Conservation (phyloP, 345 rosid genomes). For the Citrus unshiu region DNA sequence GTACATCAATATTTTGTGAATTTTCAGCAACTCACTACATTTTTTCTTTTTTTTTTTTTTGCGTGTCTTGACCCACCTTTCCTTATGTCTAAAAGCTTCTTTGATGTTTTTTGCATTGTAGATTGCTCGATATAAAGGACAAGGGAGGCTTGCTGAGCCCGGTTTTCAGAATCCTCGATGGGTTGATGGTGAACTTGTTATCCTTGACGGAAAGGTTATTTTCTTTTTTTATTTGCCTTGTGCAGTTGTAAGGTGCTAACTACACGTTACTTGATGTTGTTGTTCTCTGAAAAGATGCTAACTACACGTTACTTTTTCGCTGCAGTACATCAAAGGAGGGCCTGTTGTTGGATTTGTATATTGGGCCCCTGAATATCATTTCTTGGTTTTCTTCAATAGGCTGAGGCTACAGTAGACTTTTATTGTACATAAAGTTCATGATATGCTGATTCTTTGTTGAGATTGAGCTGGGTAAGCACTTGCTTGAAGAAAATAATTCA, state of each 20-base stretch:
- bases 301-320: slow-evolving; percentile 7
- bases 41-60: background rate
- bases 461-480: slow-evolving; percentile 25
- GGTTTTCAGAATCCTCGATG: slow-evolving; percentile 86
- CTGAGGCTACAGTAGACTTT: slow-evolving; percentile 56
- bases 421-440: slow-evolving; percentile 26
- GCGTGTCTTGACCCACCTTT: background rate
- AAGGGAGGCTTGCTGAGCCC: slow-evolving; percentile 92
- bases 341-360: slow-evolving; percentile 94
- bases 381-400: slow-evolving; percentile 88
- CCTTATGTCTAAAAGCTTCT: slow-evolving; percentile 4
- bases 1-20: slow-evolving; percentile 30
- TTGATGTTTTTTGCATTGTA: slow-evolving; percentile 21
- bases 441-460: slow-evolving; percentile 16
- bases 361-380: slow-evolving; percentile 97
- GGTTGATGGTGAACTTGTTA: slow-evolving; percentile 98
- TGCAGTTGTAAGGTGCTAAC: background rate
- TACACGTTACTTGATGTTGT: too few relatives aligned
- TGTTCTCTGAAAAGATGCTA: background rate
- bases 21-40: background rate
- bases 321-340: slow-evolving; percentile 89
- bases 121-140: slow-evolving; percentile 95
- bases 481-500: background rate
- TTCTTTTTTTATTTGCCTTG: background rate
- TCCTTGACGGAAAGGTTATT: slow-evolving; percentile 89